These are phyloP conservation scores for Hanseniaspora guilliermondii DNA, from an alignment of 805 yeast genomes.

Conservation along the genomic window DNA sequence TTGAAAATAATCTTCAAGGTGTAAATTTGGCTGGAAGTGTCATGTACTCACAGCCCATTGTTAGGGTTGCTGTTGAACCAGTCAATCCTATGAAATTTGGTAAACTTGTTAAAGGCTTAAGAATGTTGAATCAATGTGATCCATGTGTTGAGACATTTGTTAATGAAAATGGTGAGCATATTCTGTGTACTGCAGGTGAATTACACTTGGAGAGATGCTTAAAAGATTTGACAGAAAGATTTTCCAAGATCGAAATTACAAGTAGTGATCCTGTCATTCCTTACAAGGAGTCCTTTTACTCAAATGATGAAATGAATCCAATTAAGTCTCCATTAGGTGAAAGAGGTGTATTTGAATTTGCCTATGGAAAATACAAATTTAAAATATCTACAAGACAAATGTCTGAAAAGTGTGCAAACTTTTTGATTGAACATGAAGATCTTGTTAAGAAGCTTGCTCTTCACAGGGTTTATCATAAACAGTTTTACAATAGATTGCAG, in stretches of 20 bases:
- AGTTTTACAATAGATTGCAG: slow-evolving; percentile 28
- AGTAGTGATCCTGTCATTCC: slow-evolving; percentile 91
- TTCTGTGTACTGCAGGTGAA: slow-evolving; percentile 92
- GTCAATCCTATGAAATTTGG: slow-evolving; percentile 70
- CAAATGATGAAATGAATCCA: slow-evolving; percentile 40
- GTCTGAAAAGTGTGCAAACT: slow-evolving; percentile 37
- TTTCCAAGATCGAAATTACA: slow-evolving; percentile 80
- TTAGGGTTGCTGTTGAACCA: slow-evolving; percentile 93
- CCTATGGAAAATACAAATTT: slow-evolving; percentile 38
- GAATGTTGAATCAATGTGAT: slow-evolving; percentile 72
- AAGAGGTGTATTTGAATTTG: slow-evolving; percentile 39
- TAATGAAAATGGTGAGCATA: slow-evolving; percentile 86
- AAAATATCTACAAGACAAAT: slow-evolving; percentile 41
- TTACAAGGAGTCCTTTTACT: slow-evolving; percentile 69
- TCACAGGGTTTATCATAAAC: slow-evolving; percentile 11
- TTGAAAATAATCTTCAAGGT: slow-evolving; percentile 45
- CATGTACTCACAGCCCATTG: slow-evolving; percentile 74
- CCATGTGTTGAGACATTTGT: slow-evolving; percentile 84
- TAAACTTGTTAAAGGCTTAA: slow-evolving; percentile 64
- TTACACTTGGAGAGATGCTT: slow-evolving; percentile 88
- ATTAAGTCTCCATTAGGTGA: slow-evolving; percentile 35
- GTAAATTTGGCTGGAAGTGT: slow-evolving; percentile 69
- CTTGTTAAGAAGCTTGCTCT: slow-evolving; percentile 29
- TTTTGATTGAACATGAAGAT: slow-evolving; percentile 36
- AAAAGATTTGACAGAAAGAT: slow-evolving; percentile 78